Base-by-base conservation (phyloP, 805 yeast species). In the Suhomyces prunicola region DNA sequence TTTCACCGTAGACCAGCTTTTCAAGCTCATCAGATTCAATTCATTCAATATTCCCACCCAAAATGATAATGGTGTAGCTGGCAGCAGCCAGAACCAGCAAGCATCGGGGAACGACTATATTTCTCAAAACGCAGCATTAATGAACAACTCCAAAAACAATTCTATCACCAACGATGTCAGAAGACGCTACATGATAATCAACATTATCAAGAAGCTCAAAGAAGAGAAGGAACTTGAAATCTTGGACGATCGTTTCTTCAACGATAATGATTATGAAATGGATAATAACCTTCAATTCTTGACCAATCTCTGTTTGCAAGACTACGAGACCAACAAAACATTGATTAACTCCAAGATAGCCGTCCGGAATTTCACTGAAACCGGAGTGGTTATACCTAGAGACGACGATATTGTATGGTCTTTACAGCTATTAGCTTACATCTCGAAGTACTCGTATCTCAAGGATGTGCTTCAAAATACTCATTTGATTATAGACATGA, bases 381-480 rank as follows among this genome's bases (percentile, higher is more conserved):
- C 87, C 42, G 96, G 96, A 1, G 83, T 85, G 22, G 78, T 92
- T n/a, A 80, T 91, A 5, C 97, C 97, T 1, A 81, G 90, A 52
- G 96, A 89, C 57, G 97, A 93, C 66, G 99, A 93, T 65, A 89
- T 93, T 15, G 85, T 90, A 36, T 91, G 97, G 97, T 87, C 96
- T 4, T 74, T 93, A 50, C 98, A 93, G 68, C 77, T 94, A 19
- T 70, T 94, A 48, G 98, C 98, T 12, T 93, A 91, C 68, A 89
- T 92, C 42, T 91, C 97, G 4, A 93, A 93, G 69, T 93, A 94
- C 63, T 86, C 97, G 0, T 80, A 83, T 56, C 73, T 92, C 67
- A 88, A 92, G 62, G 86, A 84, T 39, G 78, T 78, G 47, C 73
- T 93, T 54, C 96, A 91, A 59, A 81, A 80, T 50, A 85, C 96